Conservation (phyloP, 768 basidiomycete genomes). For the Tylopilus vinaceipallidus region DNA sequence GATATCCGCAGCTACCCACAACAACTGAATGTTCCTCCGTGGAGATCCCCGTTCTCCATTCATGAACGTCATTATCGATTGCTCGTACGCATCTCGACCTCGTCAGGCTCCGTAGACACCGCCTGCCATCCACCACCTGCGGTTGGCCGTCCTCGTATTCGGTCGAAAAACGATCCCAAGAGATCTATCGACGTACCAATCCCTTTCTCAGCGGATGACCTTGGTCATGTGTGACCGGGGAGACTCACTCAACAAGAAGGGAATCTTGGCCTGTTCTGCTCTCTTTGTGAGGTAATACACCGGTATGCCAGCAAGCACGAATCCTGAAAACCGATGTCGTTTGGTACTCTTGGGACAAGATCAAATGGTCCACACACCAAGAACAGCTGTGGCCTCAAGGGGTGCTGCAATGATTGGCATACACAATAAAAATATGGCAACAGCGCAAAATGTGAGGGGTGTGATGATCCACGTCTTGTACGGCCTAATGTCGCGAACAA, state of each 20-base stretch:
- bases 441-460: conserved; percentile 85
- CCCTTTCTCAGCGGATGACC: conserved; percentile 1
- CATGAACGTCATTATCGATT: conserved; percentile 1
- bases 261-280: conserved; percentile 38
- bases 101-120: conserved; percentile 64
- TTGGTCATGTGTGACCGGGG: not conserved
- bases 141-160: conserved; percentile 50
- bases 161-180: conserved; percentile 41
- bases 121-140: conserved; percentile 72
- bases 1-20: not conserved
- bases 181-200: conserved; percentile 33
- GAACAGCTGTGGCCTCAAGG: conserved; percentile 78
- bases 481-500: conserved; percentile 49
- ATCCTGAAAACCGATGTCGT: conserved; percentile 45
- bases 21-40: not conserved
- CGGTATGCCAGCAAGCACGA: conserved; percentile 76
- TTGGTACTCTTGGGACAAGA: not conserved
- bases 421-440: conserved; percentile 59
- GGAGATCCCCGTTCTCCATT: not conserved
- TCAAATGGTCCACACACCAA: conserved; percentile 51
- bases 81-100: conserved; percentile 53
- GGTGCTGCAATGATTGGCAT: conserved; percentile 97
- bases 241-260: conserved; percentile 37
- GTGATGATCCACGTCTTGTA: conserved; percentile 93
- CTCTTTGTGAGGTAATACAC: conserved; percentile 78